Conservation (phyloP, 257 asterid species). For the Solanum piurae region DNA sequence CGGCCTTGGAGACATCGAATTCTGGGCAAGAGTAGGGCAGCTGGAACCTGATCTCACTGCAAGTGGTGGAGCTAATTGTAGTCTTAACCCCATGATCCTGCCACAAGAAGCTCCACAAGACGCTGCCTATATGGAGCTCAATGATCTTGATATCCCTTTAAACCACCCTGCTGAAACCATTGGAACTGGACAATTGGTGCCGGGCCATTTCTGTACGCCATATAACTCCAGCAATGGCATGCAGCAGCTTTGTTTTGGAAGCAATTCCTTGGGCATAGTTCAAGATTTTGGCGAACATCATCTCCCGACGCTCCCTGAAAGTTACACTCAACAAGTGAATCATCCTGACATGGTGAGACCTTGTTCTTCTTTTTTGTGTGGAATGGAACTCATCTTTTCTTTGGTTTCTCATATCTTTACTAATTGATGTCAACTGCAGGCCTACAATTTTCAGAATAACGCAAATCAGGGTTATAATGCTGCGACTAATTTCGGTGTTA, state of each 20-base stretch:
- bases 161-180: conserved; percentile 12
- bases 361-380: not conserved
- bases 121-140: conserved; percentile 41
- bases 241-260: conserved; percentile 6
- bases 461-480: conserved; percentile 9
- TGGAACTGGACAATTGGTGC: conserved; percentile 10
- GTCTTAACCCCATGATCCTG: conserved; percentile 3
- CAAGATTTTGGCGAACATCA: conserved; percentile 9
- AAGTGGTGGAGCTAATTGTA: conserved; percentile 5
- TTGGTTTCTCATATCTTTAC: not conserved
- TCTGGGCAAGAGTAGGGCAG: conserved; percentile 14
- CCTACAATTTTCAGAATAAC: not conserved
- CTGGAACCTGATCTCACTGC: conserved; percentile 11
- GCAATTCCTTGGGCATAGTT: conserved; percentile 5
- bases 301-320: conserved; percentile 11
- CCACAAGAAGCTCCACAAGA: conserved; percentile 22
- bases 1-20: conserved; percentile 28
- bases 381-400: not conserved
- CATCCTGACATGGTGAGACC: conserved; percentile 28
- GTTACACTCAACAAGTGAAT: not conserved
- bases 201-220: conserved; percentile 8
- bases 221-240: not conserved
- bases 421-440: conserved; percentile 15
- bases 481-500: conserved; percentile 1
- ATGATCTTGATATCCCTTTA: conserved; percentile 47